Conservation (phyloP, 768 basidiomycete genomes). For the Hypholoma sublateritium region DNA sequence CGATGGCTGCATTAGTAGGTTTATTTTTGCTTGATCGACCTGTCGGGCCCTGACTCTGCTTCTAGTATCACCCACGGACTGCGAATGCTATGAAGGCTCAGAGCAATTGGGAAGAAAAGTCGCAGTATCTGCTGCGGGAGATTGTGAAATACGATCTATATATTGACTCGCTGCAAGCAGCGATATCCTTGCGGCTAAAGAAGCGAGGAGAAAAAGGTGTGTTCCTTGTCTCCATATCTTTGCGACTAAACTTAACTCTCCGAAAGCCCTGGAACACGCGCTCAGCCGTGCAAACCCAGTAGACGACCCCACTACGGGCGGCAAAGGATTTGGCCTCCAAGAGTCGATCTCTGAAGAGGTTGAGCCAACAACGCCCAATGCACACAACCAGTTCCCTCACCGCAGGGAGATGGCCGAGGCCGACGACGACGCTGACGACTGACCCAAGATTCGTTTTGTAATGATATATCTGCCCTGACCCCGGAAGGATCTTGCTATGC, state of each 20-base stretch:
- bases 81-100: conserved; percentile 73
- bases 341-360: conserved; percentile 20
- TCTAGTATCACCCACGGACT: conserved; percentile 80
- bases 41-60: conserved; percentile 1
- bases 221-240: conserved; percentile 1
- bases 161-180: conserved; percentile 82
- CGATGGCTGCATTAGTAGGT: conserved; percentile 77
- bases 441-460: conserved; percentile 10
- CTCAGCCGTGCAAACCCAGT: conserved; percentile 21
- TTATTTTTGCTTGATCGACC: neutral
- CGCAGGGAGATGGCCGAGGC: conserved; percentile 26
- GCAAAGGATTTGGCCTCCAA: conserved; percentile 16
- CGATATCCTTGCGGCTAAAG: conserved; percentile 83
- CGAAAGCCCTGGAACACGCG: conserved; percentile 25
- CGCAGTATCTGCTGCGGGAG: conserved; percentile 85
- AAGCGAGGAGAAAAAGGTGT: conserved; percentile 84
- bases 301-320: conserved; percentile 11
- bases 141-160: conserved; percentile 96
- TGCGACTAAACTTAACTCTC: conserved; percentile 1
- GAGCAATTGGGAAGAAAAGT: conserved; percentile 92
- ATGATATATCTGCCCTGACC: conserved; percentile 10
- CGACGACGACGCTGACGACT: conserved; percentile 21
- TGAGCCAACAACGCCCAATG: conserved; percentile 21
- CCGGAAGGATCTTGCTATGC: conserved; percentile 4
- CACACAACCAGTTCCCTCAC: conserved; percentile 24